phyloP scores from a whole-genome alignment of 306 rosid genomes.

The Datisca glomerata region DNA sequence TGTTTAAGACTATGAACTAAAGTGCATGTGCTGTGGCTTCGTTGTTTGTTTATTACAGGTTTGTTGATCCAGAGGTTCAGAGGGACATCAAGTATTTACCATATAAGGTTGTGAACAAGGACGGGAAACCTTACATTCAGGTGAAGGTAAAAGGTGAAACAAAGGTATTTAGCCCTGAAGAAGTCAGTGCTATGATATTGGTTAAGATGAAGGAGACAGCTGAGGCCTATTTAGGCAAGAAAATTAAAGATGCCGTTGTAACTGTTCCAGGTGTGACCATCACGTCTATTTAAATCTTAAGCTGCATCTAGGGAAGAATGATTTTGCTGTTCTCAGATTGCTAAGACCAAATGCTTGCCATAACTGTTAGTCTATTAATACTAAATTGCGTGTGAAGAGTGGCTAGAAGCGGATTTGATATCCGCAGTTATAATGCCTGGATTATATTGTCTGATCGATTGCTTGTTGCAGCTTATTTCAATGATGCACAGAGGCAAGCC shows the following conservation, averaged over 20 bases:
- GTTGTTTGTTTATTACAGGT: slow-evolving; percentile 16
- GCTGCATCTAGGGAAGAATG: not conserved
- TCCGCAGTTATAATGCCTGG: too few relatives aligned
- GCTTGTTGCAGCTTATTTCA: slow-evolving; percentile 37
- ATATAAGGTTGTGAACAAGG: slow-evolving; percentile 37
- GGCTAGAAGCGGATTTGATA: too few relatives aligned
- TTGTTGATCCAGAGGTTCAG: slow-evolving; percentile 42
- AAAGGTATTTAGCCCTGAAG: slow-evolving; percentile 49
- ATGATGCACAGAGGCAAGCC: too few relatives aligned
- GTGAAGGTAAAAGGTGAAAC: slow-evolving; percentile 42
- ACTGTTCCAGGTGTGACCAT: slow-evolving; percentile 40
- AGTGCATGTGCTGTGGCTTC: too few relatives aligned
- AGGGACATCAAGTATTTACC: slow-evolving; percentile 39
- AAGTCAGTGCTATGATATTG: slow-evolving; percentile 42
- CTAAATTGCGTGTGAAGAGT: too few relatives aligned
- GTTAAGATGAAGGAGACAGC: slow-evolving; percentile 47
- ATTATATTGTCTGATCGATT: too few relatives aligned
- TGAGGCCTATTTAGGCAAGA: slow-evolving; percentile 39
- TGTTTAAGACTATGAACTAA: too few relatives aligned
- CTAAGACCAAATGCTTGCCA: too few relatives aligned
- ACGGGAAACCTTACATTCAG: slow-evolving; percentile 41
- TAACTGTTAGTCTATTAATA: too few relatives aligned
- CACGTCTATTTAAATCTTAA: not conserved
- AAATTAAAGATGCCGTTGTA: slow-evolving; percentile 32
- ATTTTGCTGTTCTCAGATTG: too few relatives aligned